phyloP scores from a whole-genome alignment of 768 basidiomycete species.

The Dioszegia aurantiaca region DNA sequence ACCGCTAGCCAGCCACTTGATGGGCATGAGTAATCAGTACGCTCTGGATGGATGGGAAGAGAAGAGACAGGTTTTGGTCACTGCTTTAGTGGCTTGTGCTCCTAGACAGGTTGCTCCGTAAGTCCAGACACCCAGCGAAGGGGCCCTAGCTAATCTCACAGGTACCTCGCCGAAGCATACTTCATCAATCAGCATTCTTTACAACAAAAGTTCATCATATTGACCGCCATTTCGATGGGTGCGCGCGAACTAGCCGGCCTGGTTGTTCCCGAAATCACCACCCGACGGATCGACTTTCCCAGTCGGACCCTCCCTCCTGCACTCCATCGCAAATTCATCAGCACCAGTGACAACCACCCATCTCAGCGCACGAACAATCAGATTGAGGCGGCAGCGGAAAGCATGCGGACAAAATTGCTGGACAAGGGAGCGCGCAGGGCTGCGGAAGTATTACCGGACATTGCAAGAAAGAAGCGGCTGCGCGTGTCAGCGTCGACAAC shows the following conservation, averaged over 20 bases:
- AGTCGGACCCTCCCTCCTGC: conserved; percentile 71
- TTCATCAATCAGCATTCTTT: conserved; percentile 91
- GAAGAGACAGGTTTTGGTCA: conserved; percentile 71
- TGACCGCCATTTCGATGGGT: conserved; percentile 81
- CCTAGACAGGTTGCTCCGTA: conserved; percentile 79
- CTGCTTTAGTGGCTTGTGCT: conserved; percentile 73
- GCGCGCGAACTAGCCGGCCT: conserved; percentile 73
- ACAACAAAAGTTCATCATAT: conserved; percentile 75
- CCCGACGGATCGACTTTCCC: conserved; percentile 61
- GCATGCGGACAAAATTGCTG: conserved; percentile 64
- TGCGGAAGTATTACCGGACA: conserved; percentile 60
- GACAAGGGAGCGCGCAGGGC: conserved; percentile 61
- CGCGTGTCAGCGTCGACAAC: conserved; percentile 56
- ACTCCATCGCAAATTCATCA: conserved; percentile 69
- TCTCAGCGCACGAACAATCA: conserved; percentile 1
- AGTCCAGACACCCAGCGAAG: conserved; percentile 50
- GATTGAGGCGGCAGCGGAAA: conserved; percentile 60
- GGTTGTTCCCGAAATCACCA: conserved; percentile 47
- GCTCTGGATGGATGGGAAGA: conserved; percentile 63
- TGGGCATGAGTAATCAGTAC: conserved; percentile 55
- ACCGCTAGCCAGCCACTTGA: conserved; percentile 67
- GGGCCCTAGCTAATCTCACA: conserved; percentile 47
- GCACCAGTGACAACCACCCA: conserved; percentile 49
- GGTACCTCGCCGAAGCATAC: conserved; percentile 83
- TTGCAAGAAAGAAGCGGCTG: conserved; percentile 72